phyloP scores from a whole-genome alignment of 805 yeast genomes.

The Vanderwaltozyma polyspora region DNA sequence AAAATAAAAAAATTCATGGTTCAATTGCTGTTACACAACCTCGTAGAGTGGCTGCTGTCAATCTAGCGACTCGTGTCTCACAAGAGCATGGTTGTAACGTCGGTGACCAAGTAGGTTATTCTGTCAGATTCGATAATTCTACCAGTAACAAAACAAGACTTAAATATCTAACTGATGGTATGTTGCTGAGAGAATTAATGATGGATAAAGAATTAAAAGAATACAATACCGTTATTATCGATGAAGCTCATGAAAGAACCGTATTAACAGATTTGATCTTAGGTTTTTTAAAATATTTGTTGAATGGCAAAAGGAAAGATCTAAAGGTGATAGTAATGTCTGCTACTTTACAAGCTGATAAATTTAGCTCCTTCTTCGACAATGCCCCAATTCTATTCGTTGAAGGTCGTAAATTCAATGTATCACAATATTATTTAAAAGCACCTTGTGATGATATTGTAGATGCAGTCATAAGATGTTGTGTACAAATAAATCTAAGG shows the following conservation, averaged over 20 bases:
- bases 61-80: constrained; percentile 84
- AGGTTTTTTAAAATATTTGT: constrained; percentile 72
- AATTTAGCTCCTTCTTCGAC: constrained; percentile 66
- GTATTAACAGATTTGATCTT: constrained; percentile 79
- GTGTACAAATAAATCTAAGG: constrained; percentile 64
- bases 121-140: constrained; percentile 80
- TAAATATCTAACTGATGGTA: constrained; percentile 92
- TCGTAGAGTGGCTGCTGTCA: constrained; percentile 93
- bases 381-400: constrained; percentile 75
- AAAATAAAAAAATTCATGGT: constrained; percentile 30
- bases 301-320: constrained; percentile 37
- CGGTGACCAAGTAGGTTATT: constrained; percentile 82
- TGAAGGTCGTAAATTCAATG: constrained; percentile 85
- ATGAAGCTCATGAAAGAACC: constrained; percentile 97
- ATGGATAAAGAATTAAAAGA: constrained; percentile 49
- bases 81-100: constrained; percentile 69
- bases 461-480: constrained; percentile 62
- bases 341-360: constrained; percentile 84
- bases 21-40: constrained; percentile 92
- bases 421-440: constrained; percentile 53
- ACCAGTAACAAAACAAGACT: constrained; percentile 51
- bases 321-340: constrained; percentile 82
- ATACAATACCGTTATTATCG: constrained; percentile 72
- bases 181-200: constrained; percentile 87
- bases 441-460: constrained; percentile 71